These are phyloP conservation scores for Pouteria campechiana DNA, from an alignment of 179 eudicot genomes.

Conservation along the genomic window DNA sequence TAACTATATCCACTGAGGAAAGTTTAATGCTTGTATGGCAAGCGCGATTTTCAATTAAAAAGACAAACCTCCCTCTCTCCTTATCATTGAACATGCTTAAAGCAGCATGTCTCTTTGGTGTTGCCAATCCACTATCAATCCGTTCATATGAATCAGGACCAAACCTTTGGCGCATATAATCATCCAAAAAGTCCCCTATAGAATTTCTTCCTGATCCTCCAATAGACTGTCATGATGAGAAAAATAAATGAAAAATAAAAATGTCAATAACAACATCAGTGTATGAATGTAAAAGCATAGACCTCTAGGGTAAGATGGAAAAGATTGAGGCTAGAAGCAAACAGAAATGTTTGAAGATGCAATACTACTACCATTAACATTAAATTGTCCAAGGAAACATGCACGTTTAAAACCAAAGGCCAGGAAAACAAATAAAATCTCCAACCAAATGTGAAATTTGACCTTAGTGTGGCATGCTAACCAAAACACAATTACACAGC, in stretches of 20 bases:
- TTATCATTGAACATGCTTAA: slow-evolving; percentile 57
- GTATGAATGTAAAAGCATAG: no score
- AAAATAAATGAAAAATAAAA: no score
- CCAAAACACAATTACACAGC: no score
- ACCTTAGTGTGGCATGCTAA: no score
- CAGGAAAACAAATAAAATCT: no score
- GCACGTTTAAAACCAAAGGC: no score
- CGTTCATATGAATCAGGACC: slow-evolving; percentile 79
- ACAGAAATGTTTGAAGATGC: neutral
- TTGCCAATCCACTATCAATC: slow-evolving; percentile 30
- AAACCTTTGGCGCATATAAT: slow-evolving; percentile 54
- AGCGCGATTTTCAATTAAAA: slow-evolving; percentile 75
- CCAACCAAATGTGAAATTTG: no score
- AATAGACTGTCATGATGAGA: slow-evolving; percentile 31
- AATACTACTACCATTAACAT: no score
- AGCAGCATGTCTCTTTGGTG: slow-evolving; percentile 58
- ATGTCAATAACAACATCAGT: no score
- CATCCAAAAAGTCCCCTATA: slow-evolving; percentile 66
- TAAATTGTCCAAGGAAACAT: no score
- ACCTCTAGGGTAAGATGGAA: no score
- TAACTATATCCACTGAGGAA: slow-evolving; percentile 48
- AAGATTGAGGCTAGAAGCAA: no score
- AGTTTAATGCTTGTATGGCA: slow-evolving; percentile 54
- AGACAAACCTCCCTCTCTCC: slow-evolving; percentile 47
- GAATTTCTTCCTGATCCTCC: slow-evolving; percentile 41